Base-by-base conservation (phyloP, 352 stramenopile genomes). In the Pythium brassicae region DNA sequence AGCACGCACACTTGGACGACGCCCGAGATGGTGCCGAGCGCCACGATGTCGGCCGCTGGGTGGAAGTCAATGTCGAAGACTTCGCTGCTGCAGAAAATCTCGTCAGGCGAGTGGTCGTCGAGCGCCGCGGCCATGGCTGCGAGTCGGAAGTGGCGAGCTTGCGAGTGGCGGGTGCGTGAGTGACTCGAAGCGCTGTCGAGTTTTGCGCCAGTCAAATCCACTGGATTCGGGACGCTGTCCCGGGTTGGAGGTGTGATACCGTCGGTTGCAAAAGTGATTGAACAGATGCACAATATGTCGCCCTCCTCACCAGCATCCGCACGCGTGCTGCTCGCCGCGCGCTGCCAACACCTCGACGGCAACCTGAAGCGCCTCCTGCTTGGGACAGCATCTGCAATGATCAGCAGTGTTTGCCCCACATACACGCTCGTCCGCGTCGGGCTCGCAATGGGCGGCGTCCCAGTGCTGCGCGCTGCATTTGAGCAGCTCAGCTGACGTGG, bases 41-140 rank as follows among this genome's bases (percentile, higher is more conserved):
- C 84, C 46, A 95, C 66, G 37, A 93, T 83, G 45, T 90, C 65
- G 20, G 72, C 55, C 34, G 70, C 56, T 35, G 86, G 86, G 53
- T 95, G 86, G 67, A 95, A 95, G 68, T 89, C 82, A 49, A 94
- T 83, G 69, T 92, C 81, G 53, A 94, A 93, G 26, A 94, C 83
- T 29, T 94, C 77, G 51, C 72, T 80, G 49, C 70, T 61, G 64
- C 83, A 87, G 55, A 72, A 69, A 52, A 95, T 89, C 35, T 94
- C 82, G 45, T 89, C 75, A 14, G 83, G 83, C 54, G 80, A 82
- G 69, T 92, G 79, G 55, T 91, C 81, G 57, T 89, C 75, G 50
- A 85, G 66, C 59, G 78, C 75, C 53, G 58, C 71, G 49, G 61
- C 71, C 79, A 87, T 89, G 47, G 48, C 42, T 27, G 42, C 42